Base-by-base conservation (phyloP, 2,329 filamentous ascomycete genomes). In the Gliomastix tumulicola region DNA sequence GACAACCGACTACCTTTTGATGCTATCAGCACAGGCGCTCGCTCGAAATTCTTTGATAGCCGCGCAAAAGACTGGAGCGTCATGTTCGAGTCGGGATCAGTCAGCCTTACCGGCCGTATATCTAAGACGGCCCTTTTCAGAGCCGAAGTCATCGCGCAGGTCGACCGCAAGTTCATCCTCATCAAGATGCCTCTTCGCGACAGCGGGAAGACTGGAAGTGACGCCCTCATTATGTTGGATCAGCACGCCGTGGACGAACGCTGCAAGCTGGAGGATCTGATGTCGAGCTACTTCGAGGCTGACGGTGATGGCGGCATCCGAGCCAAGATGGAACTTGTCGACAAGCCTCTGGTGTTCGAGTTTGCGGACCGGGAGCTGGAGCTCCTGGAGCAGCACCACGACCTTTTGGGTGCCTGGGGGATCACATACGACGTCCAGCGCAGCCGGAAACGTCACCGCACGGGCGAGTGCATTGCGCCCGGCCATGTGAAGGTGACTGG, bases 231-330 rank as follows among this genome's bases (percentile, higher is more conserved):
- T 1, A 66, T 96, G 27, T 71, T 96, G 6, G 92, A 98, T 51
- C 92, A 98, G 51, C 92, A 98, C 54, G 92, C 92, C 1, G 92
- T 89, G 4, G 90, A 96, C 54, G 92, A 98, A 62, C 75, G 92
- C 32, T 79, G 84, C 43, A 79, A 81, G 2, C 74, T 97, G 2
- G 92, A 98, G 53, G 54, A 58, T 0, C 67, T 98, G 2, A 78
- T 94, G 54, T 47, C 48, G 1, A 46, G 45, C 6, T 79, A 76
- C 38, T 78, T 79, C 43, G 41, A 39, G 16, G n/a, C n/a, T n/a
- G n/a, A n/a, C n/a, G n/a, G n/a, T n/a, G n/a, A n/a, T n/a, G n/a
- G n/a, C n/a, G n/a, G n/a, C n/a, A n/a, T n/a, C n/a, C n/a, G n/a
- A n/a, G 56, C 57, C 2, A 42, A 48, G 7, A 57, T 60, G 0